These are phyloP conservation scores for Angophora floribunda DNA, from an alignment of 345 rosid genomes.

Conservation along the genomic window DNA sequence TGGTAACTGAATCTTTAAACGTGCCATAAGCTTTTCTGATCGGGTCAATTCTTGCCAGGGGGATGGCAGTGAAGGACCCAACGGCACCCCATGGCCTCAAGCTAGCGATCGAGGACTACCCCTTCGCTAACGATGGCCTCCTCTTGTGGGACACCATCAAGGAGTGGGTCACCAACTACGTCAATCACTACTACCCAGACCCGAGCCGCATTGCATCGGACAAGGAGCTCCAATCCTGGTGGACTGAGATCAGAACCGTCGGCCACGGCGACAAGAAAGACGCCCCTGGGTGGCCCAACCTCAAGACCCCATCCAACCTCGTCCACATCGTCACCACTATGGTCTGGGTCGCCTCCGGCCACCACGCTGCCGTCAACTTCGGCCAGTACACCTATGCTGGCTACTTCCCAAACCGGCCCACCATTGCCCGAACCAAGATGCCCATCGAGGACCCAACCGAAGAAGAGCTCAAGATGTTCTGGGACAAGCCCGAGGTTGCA, in stretches of 20 bases:
- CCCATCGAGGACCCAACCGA: slow-evolving; percentile 23
- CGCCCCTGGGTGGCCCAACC: slow-evolving; percentile 41
- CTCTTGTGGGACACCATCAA: slow-evolving; percentile 14
- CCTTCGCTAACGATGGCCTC: slow-evolving; percentile 20
- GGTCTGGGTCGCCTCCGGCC: slow-evolving; percentile 29
- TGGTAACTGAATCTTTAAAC: too few relatives aligned
- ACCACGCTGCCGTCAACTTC: slow-evolving; percentile 40
- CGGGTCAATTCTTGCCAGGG: not conserved
- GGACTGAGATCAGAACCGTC: slow-evolving; percentile 17
- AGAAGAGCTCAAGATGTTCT: slow-evolving; percentile 19
- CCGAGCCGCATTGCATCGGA: slow-evolving; percentile 3
- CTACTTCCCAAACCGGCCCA: slow-evolving; percentile 29
- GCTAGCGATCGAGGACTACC: slow-evolving; percentile 21
- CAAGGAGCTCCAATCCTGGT: slow-evolving; percentile 27
- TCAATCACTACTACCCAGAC: slow-evolving; percentile 9
- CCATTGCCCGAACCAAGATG: slow-evolving; percentile 19
- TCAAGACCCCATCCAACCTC: slow-evolving; percentile 18
- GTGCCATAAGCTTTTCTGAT: not conserved
- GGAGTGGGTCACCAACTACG: slow-evolving; percentile 13
- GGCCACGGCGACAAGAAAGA: slow-evolving; percentile 49
- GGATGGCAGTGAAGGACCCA: slow-evolving; percentile 16
- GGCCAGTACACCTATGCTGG: slow-evolving; percentile 24
- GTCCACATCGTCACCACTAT: slow-evolving; percentile 23
- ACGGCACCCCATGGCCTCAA: slow-evolving; percentile 14
- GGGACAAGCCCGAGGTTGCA: slow-evolving; percentile 21